These are phyloP conservation scores for Pluteus cervinus DNA, from an alignment of 768 basidiomycete genomes.

Conservation along the genomic window DNA sequence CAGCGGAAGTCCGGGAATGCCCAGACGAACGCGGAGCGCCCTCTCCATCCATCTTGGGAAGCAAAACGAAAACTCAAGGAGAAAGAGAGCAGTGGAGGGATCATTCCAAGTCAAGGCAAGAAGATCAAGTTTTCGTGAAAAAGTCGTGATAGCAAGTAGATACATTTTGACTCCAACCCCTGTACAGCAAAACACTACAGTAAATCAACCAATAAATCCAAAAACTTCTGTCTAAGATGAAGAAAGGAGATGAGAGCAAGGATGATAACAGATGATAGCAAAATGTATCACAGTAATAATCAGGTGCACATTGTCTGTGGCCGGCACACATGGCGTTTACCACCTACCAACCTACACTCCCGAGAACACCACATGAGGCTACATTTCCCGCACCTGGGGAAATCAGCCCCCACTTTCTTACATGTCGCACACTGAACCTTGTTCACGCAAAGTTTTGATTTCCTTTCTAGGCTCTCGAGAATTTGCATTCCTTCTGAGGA, in stretches of 20 bases:
- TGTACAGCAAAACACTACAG: no score
- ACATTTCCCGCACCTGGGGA: conserved; percentile 58
- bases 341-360: conserved; percentile 47
- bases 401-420: conserved; percentile 44
- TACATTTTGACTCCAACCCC: no score
- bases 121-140: conserved; percentile 76
- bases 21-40: conserved; percentile 23
- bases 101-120: conserved; percentile 68
- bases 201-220: no score
- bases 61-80: conserved; percentile 82
- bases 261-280: no score
- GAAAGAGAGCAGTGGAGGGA: conserved; percentile 53
- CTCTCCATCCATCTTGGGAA: conserved; percentile 94
- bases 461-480: conserved; percentile 47
- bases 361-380: conserved; percentile 60
- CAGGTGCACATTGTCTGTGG: neutral
- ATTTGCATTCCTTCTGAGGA: no score
- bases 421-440: conserved; percentile 44
- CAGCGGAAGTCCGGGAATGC: no score
- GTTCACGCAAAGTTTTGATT: conserved; percentile 42
- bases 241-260: conserved; percentile 4
- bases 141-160: no score
- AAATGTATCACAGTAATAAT: no score
- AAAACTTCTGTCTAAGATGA: no score
- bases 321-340: conserved; percentile 44